Conservation (phyloP, 352 stramenopile species). For the Phytophthora pseudosyringae region DNA sequence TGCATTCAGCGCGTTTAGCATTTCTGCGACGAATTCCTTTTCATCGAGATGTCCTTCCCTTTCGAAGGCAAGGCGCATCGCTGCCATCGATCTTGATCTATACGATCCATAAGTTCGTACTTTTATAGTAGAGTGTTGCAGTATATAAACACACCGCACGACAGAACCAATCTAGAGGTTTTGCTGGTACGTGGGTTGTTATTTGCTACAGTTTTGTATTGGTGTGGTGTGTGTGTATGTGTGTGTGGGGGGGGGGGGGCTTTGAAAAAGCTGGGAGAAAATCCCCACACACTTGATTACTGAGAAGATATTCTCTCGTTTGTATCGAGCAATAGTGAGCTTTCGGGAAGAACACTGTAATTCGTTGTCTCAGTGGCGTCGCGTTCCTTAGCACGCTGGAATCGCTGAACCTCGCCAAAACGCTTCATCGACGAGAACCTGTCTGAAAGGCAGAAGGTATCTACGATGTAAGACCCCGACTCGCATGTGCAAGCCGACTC, state of each 20-base stretch:
- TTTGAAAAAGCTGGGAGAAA: background rate
- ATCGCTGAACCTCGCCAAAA: slow-evolving; percentile 39
- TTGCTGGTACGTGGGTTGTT: background rate
- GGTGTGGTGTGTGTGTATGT: background rate
- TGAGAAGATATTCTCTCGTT: slow-evolving; percentile 45
- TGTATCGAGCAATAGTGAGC: slow-evolving; percentile 51
- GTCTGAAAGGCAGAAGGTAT: slow-evolving; percentile 41
- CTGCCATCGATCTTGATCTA: slow-evolving; percentile 54
- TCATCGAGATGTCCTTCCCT: slow-evolving; percentile 37
- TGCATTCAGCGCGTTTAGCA: slow-evolving; percentile 38
- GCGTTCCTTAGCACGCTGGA: slow-evolving; percentile 37
- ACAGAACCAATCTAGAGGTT: slow-evolving; percentile 12
- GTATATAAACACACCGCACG: background rate
- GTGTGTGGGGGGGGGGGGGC: too few species aligned
- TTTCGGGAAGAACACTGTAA: slow-evolving; percentile 48
- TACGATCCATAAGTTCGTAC: background rate
- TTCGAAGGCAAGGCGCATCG: slow-evolving; percentile 48
- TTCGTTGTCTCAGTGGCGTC: slow-evolving; percentile 43
- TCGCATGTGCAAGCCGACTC: background rate
- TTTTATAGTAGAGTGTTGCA: background rate
- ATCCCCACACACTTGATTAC: slow-evolving; percentile 18
- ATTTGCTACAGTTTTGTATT: background rate
- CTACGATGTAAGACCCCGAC: slow-evolving; percentile 10
- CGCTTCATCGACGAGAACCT: slow-evolving; percentile 26
- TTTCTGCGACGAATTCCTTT: slow-evolving; percentile 52